Evolutionary conservation across 2,329 filamentous ascomycete species (phyloP).

Genomic region (Clarireedia sp.): DNA sequence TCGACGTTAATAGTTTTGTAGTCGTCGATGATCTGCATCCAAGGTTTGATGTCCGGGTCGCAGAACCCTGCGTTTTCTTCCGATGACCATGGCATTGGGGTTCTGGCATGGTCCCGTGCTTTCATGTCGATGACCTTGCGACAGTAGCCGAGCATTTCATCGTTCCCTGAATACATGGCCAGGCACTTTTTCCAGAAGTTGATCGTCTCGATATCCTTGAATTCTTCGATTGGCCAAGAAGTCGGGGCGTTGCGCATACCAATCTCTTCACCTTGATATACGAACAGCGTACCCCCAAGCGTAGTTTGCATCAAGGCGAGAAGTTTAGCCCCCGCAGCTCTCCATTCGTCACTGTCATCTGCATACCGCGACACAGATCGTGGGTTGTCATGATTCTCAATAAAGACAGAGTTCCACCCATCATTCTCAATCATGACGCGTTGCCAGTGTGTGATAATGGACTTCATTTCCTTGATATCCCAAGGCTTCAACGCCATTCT

Average conservation of each 20-base stretch:
- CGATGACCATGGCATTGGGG: constrained; percentile 62
- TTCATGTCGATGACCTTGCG: constrained; percentile 28
- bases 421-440: constrained; percentile 41
- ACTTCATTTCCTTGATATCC: constrained; percentile 34
- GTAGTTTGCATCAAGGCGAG: constrained; percentile 42
- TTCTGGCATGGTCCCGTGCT: constrained; percentile 61
- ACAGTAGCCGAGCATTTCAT: background rate
- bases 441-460: constrained; percentile 43
- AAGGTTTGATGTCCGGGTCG: constrained; percentile 34
- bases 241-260: constrained; percentile 49
- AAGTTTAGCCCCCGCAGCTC: constrained; percentile 42
- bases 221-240: constrained; percentile 55
- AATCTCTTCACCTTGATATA: constrained; percentile 55
- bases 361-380: constrained; percentile 42
- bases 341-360: constrained; percentile 33
- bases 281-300: constrained; percentile 47
- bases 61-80: constrained; percentile 53
- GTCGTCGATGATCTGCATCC: constrained; percentile 53
- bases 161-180: constrained; percentile 17
- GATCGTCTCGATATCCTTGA: constrained; percentile 58
- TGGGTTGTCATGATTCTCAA: constrained; percentile 51
- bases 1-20: constrained; percentile 39
- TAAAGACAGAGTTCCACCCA: constrained; percentile 50
- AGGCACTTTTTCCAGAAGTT: constrained; percentile 37
- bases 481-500: constrained; percentile 25